phyloP scores from a whole-genome alignment of 768 basidiomycete genomes.

The Xerocomus potaroensis region DNA sequence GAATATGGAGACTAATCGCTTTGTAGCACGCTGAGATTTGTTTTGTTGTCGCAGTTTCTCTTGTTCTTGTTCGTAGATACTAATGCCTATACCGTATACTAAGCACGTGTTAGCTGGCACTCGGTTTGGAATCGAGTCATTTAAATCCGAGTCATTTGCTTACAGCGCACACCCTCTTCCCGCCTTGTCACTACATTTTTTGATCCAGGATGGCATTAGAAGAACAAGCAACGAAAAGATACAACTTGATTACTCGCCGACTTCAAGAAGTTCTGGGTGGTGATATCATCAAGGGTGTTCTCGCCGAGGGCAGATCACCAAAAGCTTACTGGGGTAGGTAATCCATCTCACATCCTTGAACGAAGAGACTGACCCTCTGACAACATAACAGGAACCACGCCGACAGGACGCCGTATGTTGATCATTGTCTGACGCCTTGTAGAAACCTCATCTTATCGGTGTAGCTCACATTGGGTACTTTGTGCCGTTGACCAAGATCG shows the following conservation, averaged over 20 bases:
- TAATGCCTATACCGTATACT: too few relatives aligned
- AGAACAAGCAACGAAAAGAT: constrained; percentile 45
- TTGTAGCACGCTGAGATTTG: too few relatives aligned
- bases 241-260: constrained; percentile 78
- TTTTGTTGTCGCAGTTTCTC: too few relatives aligned
- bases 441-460: constrained; percentile 1
- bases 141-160: neutral
- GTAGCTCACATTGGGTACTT: constrained; percentile 97
- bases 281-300: constrained; percentile 75
- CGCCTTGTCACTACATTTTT: constrained; percentile 5
- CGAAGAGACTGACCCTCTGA: neutral
- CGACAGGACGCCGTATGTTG: constrained; percentile 87
- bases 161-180: neutral
- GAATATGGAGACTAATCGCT: too few relatives aligned
- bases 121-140: constrained; percentile 14
- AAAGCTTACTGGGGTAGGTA: constrained; percentile 89
- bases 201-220: constrained; percentile 28
- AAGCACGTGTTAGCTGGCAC: too few relatives aligned
- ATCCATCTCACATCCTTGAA: neutral
- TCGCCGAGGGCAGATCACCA: constrained; percentile 69
- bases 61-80: too few relatives aligned
- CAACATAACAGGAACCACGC: constrained; percentile 67
- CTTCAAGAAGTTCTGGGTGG: constrained; percentile 86
- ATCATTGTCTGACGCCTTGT: neutral
- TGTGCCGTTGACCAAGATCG: constrained; percentile 90